phyloP scores from a whole-genome alignment of 2,329 filamentous ascomycete species.

The Pseudogymnoascus pannorum region DNA sequence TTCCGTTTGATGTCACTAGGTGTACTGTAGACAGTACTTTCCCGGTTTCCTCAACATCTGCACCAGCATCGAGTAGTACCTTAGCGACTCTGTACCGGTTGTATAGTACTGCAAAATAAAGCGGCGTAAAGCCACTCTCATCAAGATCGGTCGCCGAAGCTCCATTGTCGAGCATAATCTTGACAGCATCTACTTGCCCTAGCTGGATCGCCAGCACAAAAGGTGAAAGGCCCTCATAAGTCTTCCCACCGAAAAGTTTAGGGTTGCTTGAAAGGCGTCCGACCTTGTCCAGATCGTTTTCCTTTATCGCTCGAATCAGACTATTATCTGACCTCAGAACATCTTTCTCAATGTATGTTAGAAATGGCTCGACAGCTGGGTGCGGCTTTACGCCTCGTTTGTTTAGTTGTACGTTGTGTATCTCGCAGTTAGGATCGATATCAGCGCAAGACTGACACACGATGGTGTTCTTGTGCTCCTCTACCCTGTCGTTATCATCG shows the following conservation, averaged over 20 bases:
- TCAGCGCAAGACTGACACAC: background rate
- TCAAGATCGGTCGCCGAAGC: background rate
- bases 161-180: background rate
- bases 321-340: background rate
- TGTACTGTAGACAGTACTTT: background rate
- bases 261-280: background rate
- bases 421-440: background rate
- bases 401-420: background rate
- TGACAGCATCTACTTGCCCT: background rate
- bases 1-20: background rate
- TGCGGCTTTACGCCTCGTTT: background rate
- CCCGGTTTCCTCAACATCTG: background rate
- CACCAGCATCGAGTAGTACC: background rate
- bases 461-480: background rate
- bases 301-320: background rate
- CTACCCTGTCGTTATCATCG: background rate
- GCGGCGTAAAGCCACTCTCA: background rate
- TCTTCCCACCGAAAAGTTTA: background rate
- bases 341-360: background rate
- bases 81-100: background rate
- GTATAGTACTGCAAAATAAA: background rate
- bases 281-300: background rate
- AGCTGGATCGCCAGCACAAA: background rate
- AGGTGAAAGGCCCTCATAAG: background rate
- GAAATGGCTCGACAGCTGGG: background rate